phyloP scores from a whole-genome alignment of 2,329 filamentous ascomycete genomes.

The Botryotinia globosa region DNA sequence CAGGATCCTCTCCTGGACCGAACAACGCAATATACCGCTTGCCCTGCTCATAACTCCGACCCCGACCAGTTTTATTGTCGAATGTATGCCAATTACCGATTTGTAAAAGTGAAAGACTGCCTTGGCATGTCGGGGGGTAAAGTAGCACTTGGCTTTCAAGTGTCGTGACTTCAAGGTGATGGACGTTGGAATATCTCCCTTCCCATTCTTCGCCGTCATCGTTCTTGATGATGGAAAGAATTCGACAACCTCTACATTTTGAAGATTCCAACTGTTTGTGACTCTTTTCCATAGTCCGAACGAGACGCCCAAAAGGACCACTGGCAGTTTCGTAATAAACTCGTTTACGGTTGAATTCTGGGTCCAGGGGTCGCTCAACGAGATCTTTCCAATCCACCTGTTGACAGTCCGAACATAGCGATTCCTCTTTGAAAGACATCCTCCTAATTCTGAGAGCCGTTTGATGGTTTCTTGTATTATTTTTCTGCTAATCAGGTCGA shows the following conservation, averaged over 20 bases:
- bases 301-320: neutral
- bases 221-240: neutral
- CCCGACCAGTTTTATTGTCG: neutral
- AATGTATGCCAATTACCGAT: neutral
- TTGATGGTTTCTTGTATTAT: neutral
- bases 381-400: neutral
- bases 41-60: neutral
- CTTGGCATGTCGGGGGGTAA: neutral
- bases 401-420: neutral
- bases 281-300: neutral
- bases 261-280: neutral
- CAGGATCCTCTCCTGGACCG: neutral
- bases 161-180: neutral
- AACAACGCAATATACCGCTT: neutral
- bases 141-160: neutral
- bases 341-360: neutral
- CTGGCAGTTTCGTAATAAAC: neutral
- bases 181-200: neutral
- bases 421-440: neutral
- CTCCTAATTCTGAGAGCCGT: neutral
- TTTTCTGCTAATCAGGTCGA: neutral
- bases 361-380: neutral
- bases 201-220: too few relatives aligned
- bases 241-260: neutral
- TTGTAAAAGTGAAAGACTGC: neutral